A percentile compares a stretch with the other conserved stretches of the same genome.
phyloP scores from a whole-genome alignment of 805 yeast species.

The Jamesozyma gamospora region DNA sequence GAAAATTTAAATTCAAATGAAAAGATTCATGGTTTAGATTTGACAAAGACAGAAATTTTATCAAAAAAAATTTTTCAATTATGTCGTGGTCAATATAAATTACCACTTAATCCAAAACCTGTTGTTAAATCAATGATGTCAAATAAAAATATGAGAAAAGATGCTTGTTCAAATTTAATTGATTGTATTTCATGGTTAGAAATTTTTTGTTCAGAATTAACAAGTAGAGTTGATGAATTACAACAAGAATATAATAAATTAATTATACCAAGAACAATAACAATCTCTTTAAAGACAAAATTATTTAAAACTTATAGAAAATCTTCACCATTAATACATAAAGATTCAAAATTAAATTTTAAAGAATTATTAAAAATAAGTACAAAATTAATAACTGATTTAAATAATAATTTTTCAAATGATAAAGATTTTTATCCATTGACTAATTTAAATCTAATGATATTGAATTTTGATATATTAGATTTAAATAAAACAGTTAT shows the following conservation, averaged over 20 bases:
- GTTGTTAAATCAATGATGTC: conserved; percentile 82
- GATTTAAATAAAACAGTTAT: conserved; percentile 26
- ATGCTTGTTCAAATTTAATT: conserved; percentile 38
- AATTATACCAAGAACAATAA: conserved; percentile 40
- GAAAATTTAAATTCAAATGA: conserved; percentile 1
- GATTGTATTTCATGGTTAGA: conserved; percentile 72
- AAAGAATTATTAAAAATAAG: conserved; percentile 28
- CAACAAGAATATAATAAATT: conserved; percentile 44
- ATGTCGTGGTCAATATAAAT: conserved; percentile 51
- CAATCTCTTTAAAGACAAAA: conserved; percentile 30
- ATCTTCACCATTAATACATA: conserved; percentile 12
- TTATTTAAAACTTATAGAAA: conserved; percentile 14
- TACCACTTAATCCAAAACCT: conserved; percentile 48
- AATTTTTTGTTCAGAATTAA: conserved; percentile 73
- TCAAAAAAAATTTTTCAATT: conserved; percentile 50
- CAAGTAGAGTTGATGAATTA: conserved; percentile 58
- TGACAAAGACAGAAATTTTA: conserved; percentile 36
- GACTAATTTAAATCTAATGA: conserved; percentile 39
- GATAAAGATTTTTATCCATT: conserved; percentile 36
- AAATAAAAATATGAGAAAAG: conserved; percentile 63
- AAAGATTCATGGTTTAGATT: conserved; percentile 15
- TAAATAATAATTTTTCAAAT: conserved; percentile 24
- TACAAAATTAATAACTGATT: conserved; percentile 34
- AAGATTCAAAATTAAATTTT: conserved; percentile 9
- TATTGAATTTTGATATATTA: conserved; percentile 44